Evolutionary conservation across 1,139 yeast genomes (phyloP).

Genomic region (Suhomyces yuchorum): DNA sequence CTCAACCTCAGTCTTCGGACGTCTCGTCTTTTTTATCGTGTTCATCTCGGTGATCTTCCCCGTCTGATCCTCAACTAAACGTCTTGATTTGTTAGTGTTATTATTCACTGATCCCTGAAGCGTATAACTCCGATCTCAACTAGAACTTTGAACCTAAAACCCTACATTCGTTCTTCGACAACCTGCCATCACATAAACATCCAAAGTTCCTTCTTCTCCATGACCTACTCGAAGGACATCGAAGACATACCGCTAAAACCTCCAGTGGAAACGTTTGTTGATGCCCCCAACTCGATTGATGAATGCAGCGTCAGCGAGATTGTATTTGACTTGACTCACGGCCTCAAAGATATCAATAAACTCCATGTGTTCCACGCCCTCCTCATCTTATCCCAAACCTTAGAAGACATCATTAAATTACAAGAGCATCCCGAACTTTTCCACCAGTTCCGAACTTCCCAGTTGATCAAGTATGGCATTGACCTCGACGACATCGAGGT

Average conservation of each 20-base stretch:
- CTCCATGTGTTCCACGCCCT: slow-evolving; percentile 44
- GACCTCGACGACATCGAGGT: not conserved
- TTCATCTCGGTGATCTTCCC: not conserved
- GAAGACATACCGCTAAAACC: slow-evolving; percentile 44
- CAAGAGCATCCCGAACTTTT: slow-evolving; percentile 31
- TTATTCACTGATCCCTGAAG: too few species aligned
- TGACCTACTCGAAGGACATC: slow-evolving; percentile 18
- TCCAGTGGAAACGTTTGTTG: slow-evolving; percentile 45
- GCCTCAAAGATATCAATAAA: slow-evolving; percentile 35
- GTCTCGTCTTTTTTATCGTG: not conserved
- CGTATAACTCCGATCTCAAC: too few species aligned
- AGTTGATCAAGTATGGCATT: slow-evolving; percentile 26
- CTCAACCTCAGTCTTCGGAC: not conserved
- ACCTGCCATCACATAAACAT: too few species aligned
- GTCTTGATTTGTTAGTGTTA: not conserved
- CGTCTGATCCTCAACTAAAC: not conserved
- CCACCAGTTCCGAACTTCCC: slow-evolving; percentile 29
- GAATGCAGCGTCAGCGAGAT: slow-evolving; percentile 43
- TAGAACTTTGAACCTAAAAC: too few species aligned
- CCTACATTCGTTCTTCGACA: too few species aligned
- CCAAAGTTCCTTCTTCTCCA: too few species aligned
- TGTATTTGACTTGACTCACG: slow-evolving; percentile 34
- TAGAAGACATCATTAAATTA: slow-evolving; percentile 38
- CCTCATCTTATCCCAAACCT: slow-evolving; percentile 31
- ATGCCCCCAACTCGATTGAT: slow-evolving; percentile 39